These are phyloP conservation scores for Persicaria tinctoria DNA, from an alignment of 148 eudicot genomes.

Conservation along the genomic window DNA sequence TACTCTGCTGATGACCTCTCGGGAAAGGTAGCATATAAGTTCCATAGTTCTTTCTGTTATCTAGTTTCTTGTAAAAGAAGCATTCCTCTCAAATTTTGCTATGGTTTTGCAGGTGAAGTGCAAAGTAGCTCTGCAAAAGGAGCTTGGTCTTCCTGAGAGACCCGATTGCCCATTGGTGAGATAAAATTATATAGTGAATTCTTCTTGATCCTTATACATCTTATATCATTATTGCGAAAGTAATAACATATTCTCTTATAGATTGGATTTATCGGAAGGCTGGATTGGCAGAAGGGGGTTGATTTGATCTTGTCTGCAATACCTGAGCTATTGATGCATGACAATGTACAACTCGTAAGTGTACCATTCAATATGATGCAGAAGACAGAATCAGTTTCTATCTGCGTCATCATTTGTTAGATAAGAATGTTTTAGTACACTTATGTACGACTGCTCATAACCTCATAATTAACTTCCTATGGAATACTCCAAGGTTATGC, in stretches of 20 bases:
- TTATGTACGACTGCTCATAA: neutral
- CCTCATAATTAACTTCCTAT: neutral
- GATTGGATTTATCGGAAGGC: conserved; percentile 97
- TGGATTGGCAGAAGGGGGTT: conserved; percentile 93
- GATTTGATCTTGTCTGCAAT: conserved; percentile 67
- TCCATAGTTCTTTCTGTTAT: neutral
- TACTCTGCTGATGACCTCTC: conserved; percentile 79
- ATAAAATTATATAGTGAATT: neutral
- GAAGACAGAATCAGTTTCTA: neutral
- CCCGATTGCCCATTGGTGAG: conserved; percentile 92
- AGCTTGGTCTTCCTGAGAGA: conserved; percentile 78
- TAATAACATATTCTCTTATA: conserved; percentile 21
- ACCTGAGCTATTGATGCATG: conserved; percentile 75
- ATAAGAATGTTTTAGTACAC: neutral
- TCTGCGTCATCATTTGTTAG: neutral
- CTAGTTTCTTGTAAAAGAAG: neutral
- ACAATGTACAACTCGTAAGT: conserved; percentile 95
- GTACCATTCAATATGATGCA: neutral
- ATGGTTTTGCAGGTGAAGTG: conserved; percentile 50
- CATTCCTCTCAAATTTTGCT: neutral
- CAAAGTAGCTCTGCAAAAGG: conserved; percentile 73
- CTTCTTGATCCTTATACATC: neutral
- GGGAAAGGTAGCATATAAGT: conserved; percentile 60
- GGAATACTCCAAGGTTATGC: conserved; percentile 53
- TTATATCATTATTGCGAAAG: neutral